phyloP scores from a whole-genome alignment of 2,329 filamentous ascomycete species.

The Phialemoniopsis sp. region DNA sequence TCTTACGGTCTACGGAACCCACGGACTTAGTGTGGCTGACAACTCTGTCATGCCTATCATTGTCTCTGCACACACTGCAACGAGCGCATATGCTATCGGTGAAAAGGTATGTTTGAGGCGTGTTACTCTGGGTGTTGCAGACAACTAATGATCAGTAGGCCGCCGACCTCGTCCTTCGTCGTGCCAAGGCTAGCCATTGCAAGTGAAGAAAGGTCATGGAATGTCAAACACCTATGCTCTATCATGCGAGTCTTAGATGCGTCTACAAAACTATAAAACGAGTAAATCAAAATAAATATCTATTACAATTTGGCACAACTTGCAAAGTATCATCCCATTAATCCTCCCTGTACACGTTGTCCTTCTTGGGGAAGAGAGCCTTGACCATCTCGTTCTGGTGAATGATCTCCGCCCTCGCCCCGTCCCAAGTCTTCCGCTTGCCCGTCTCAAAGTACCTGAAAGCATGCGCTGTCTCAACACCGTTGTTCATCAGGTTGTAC shows the following conservation, averaged over 20 bases:
- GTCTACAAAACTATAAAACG: too few species aligned
- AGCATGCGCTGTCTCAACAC: conserved; percentile 33
- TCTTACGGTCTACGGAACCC: conserved; percentile 32
- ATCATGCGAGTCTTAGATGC: too few species aligned
- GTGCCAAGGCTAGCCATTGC: too few species aligned
- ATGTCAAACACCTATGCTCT: too few species aligned
- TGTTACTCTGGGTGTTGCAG: too few species aligned
- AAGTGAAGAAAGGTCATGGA: too few species aligned
- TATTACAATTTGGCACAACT: too few species aligned
- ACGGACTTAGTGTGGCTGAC: conserved; percentile 32
- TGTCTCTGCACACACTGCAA: conserved; percentile 36
- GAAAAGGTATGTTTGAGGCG: conserved; percentile 27
- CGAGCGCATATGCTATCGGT: conserved; percentile 38
- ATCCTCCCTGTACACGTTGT: conserved; percentile 1
- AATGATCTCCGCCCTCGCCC: conserved; percentile 28
- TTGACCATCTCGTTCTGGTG: conserved; percentile 17
- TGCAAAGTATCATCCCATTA: neutral
- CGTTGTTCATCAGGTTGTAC: conserved; percentile 30
- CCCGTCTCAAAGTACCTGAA: conserved; percentile 36
- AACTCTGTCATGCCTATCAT: conserved; percentile 33
- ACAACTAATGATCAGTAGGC: too few species aligned
- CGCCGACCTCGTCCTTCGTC: too few species aligned
- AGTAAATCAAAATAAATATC: too few species aligned
- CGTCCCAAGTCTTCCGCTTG: conserved; percentile 32
- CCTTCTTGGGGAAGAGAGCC: conserved; percentile 9